Conservation (phyloP, 2,329 filamentous ascomycete genomes). For the Neophaeococcomyces aloes region DNA sequence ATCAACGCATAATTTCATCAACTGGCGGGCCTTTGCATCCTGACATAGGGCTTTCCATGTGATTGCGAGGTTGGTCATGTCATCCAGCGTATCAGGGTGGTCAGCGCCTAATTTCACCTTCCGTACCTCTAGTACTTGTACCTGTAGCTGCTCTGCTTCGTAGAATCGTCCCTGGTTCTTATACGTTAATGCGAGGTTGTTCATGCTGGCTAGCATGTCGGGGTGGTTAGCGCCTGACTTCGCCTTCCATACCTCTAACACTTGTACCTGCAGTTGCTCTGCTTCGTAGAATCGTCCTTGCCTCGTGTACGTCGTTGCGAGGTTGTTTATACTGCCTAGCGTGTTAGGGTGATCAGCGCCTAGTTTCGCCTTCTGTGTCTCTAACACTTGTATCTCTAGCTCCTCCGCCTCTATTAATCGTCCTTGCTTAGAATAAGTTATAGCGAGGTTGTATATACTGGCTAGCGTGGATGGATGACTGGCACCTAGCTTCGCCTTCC, state of each 20-base stretch:
- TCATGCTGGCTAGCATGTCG: constrained; percentile 15
- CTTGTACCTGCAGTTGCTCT: constrained; percentile 11
- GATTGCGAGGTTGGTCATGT: too few relatives aligned
- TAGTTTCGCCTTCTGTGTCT: too few relatives aligned
- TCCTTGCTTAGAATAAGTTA: constrained; percentile 6
- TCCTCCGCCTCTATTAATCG: constrained; percentile 13
- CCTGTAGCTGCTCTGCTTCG: constrained; percentile 15
- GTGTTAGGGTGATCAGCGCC: too few relatives aligned
- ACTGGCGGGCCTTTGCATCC: too few relatives aligned
- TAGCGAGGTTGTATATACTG: constrained; percentile 13
- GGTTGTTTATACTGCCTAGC: constrained; percentile 2
- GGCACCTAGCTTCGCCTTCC: constrained; percentile 10
- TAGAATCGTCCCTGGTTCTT: constrained; percentile 8
- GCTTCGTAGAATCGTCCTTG: constrained; percentile 8
- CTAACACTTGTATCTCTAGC: constrained; percentile 10
- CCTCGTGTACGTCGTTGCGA: constrained; percentile 4
- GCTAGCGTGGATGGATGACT: constrained; percentile 15
- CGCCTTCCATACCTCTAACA: constrained; percentile 9
- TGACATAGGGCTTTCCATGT: too few relatives aligned
- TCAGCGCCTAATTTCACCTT: too few relatives aligned
- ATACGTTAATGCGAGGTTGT: constrained; percentile 8
- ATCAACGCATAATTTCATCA: too few relatives aligned
- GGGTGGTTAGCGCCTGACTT: constrained; percentile 14
- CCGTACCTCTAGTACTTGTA: constrained; percentile 4
- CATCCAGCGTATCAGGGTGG: too few relatives aligned